Percentiles rank a stretch among this genome's conserved stretches.
phyloP scores from a whole-genome alignment of 2,329 filamentous ascomycete species.

The Diplocarpon mali region DNA sequence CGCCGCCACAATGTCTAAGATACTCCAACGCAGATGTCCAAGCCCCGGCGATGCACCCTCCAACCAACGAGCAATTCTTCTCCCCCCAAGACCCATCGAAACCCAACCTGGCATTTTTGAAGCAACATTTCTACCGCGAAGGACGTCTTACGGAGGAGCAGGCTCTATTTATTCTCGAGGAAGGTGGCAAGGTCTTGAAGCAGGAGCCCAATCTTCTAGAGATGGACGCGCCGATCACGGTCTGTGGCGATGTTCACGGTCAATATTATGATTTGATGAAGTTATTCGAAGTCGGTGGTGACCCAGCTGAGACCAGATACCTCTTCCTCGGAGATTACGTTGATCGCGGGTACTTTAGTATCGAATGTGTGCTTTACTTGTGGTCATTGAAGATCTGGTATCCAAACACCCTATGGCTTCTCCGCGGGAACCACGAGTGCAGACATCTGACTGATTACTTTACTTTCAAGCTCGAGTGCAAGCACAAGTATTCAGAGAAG shows the following conservation, averaged over 20 bases:
- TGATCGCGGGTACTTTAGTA: constrained; percentile 96
- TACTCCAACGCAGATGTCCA: constrained; percentile 65
- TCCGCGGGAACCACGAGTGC: constrained; percentile 97
- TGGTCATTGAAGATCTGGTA: constrained; percentile 99
- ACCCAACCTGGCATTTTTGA: constrained; percentile 87
- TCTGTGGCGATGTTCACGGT: constrained; percentile 95
- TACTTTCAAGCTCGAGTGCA: constrained; percentile 99
- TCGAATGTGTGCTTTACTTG: constrained; percentile 96
- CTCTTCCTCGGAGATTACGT: constrained; percentile 97
- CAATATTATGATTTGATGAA: constrained; percentile 99
- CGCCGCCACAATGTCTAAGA: constrained; percentile 14
- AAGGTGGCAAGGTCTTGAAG: constrained; percentile 77
- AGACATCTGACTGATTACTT: constrained; percentile 99
- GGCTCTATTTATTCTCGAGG: constrained; percentile 86
- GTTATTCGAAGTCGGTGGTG: constrained; percentile 94
- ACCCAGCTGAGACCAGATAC: constrained; percentile 92
- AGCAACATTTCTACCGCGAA: constrained; percentile 97
- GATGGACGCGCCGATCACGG: constrained; percentile 98
- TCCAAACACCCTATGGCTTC: constrained; percentile 90
- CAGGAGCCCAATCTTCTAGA: constrained; percentile 91
- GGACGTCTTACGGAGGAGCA: constrained; percentile 95
- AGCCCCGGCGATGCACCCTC: constrained; percentile 86
- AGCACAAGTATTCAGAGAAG: constrained; percentile 96
- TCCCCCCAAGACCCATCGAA: constrained; percentile 76
- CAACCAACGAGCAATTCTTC: constrained; percentile 90